Conservation (phyloP, 2,329 filamentous ascomycete species). For the Biscogniauxia sp. region DNA sequence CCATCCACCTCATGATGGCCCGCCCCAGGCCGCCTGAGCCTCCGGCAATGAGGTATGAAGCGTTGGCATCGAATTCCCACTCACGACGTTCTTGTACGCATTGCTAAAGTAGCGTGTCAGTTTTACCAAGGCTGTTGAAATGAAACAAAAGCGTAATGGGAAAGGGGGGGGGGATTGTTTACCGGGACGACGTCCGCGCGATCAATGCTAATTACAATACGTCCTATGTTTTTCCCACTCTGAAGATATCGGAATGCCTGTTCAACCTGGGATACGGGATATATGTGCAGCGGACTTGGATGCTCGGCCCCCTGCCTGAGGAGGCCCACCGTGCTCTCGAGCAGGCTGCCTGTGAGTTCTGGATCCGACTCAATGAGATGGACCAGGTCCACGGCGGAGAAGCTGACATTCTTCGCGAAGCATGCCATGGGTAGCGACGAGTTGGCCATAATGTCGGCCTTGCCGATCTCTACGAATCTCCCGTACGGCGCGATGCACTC, state of each 20-base stretch:
- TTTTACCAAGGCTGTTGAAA: neutral
- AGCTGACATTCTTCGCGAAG: conserved; percentile 33
- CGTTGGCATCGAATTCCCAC: conserved; percentile 27
- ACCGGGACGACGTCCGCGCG: conserved; percentile 25
- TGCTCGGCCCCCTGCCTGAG: conserved; percentile 15
- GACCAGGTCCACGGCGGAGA: conserved; percentile 23
- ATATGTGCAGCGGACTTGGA: conserved; percentile 22
- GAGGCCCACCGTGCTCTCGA: conserved; percentile 14
- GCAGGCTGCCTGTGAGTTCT: conserved; percentile 12
- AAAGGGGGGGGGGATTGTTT: conserved; percentile 7
- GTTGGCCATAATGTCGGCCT: conserved; percentile 35
- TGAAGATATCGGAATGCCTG: conserved; percentile 25
- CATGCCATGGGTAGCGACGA: conserved; percentile 37
- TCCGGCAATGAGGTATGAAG: conserved; percentile 28
- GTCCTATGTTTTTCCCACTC: conserved; percentile 22
- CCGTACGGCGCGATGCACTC: conserved; percentile 36
- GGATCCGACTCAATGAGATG: conserved; percentile 16
- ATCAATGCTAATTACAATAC: conserved; percentile 22
- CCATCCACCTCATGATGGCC: conserved; percentile 27
- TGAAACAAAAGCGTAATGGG: no score
- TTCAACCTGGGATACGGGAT: conserved; percentile 20
- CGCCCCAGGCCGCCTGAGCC: conserved; percentile 31
- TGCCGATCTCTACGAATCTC: conserved; percentile 37
- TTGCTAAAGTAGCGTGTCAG: conserved; percentile 17
- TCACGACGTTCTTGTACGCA: conserved; percentile 14